Evolutionary conservation across 208 protist species (phyloP).

Genomic region (Entamoeba invadens): DNA sequence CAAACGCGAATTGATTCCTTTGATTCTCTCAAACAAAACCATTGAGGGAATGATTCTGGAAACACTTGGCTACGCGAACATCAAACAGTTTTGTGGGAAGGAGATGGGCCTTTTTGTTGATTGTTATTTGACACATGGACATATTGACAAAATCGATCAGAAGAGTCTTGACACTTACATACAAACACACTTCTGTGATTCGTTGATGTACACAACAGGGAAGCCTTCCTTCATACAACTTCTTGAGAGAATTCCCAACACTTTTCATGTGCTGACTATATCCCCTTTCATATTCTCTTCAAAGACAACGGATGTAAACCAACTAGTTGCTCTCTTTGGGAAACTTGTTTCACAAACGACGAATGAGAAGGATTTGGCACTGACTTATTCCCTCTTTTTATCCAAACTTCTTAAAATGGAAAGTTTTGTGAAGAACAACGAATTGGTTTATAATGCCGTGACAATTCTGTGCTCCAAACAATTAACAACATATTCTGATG

Average conservation of each 20-base stretch:
- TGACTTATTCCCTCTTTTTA: not conserved
- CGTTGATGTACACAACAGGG: not conserved
- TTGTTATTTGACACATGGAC: not conserved
- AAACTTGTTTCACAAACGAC: not conserved
- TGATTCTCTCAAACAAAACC: not conserved
- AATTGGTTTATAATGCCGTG: not conserved
- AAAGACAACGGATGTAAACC: not conserved
- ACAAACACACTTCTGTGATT: not conserved
- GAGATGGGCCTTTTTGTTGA: not conserved
- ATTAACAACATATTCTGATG: no score
- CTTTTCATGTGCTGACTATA: not conserved
- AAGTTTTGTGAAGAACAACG: not conserved
- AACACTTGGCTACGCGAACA: not conserved
- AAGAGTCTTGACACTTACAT: not conserved
- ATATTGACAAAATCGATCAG: not conserved
- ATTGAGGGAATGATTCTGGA: not conserved
- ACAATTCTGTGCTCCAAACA: not conserved
- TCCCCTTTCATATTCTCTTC: not conserved
- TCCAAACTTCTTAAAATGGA: not conserved
- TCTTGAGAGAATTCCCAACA: not conserved
- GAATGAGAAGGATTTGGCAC: not conserved
- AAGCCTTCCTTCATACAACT: not conserved
- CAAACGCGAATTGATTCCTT: not conserved
- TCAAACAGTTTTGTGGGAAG: not conserved
- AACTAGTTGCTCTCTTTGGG: not conserved